Base-by-base conservation (phyloP, 139 green algal species). In the Coelastrella sp. region DNA sequence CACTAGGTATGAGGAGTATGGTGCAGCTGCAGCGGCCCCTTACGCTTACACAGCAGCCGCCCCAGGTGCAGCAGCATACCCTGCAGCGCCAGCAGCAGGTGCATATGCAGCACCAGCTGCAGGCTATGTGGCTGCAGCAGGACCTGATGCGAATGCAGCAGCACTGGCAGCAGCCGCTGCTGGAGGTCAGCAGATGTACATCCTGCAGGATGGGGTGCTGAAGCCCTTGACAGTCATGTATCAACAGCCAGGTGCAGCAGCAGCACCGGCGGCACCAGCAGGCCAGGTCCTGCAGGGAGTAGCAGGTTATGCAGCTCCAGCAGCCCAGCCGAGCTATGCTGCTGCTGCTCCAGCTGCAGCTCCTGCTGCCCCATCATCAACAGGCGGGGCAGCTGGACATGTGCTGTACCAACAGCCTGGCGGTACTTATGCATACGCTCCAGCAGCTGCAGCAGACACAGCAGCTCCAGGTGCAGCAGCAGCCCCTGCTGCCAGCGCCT, bases 151-250 rank as follows among this genome's bases (percentile, higher is more conserved):
- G n/a, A 80, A 58, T 76, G 74, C 85, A 65, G 73, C 85, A 59
- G 73, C 85, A 65, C 19, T 19, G 57, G 56, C 56, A 19, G 8
- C 65, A 56, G 75, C 85, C 64, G 57, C 58, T 20, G 73, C 73
- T 19, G 59, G 66, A 8, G 64, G 68, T 17, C 56, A 74, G 85
- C 85, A 84, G 85, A 90, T 90, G 73, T 90, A 90, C 73, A 83
- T 90, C 20, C 57, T 90, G 85, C 85, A 83, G 22, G 74, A 90
- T 84, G 85, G 85, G 5, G 73, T 84, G 58, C 85, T 90, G 19
- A 90, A 84, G 73, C 85, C 85, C 32, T 68, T 88, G 20, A 58
- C 85, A 61, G 85, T 90, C 2, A 76, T 80, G 58, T 83, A 83
- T 68, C 74, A 90, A 58, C 73, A 90, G 73, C 58, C 73, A 61